Conservation (phyloP, 2,329 filamentous ascomycete genomes). For the Colletotrichum sp. region DNA sequence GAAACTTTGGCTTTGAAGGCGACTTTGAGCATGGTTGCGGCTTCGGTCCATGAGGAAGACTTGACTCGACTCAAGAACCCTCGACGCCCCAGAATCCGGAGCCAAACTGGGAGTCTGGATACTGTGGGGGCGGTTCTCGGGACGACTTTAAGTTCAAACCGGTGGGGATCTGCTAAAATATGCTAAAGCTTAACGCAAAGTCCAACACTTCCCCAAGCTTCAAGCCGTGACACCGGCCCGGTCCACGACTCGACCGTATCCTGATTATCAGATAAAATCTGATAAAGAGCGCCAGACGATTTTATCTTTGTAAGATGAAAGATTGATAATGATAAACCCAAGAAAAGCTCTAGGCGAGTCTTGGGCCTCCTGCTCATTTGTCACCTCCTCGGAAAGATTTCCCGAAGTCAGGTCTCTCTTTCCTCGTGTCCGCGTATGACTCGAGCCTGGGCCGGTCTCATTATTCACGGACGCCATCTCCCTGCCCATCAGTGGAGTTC, state of each 20-base stretch:
- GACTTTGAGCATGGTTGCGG: neutral
- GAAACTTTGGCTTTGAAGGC: neutral
- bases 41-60: neutral
- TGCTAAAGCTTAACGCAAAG: neutral
- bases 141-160: neutral
- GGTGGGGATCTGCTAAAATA: neutral
- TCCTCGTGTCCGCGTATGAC: neutral
- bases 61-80: neutral
- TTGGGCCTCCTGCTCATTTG: neutral
- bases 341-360: neutral
- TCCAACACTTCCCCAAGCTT: neutral
- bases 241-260: neutral
- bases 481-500: neutral
- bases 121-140: neutral
- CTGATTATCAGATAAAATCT: neutral
- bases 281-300: neutral
- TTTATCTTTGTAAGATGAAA: neutral
- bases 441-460: neutral
- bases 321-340: neutral
- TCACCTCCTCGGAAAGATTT: neutral
- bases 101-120: neutral
- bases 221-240: neutral
- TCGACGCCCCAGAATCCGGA: neutral
- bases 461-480: neutral
- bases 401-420: neutral